These are phyloP conservation scores for Turritis glabra DNA, from an alignment of 345 rosid genomes.

Conservation along the genomic window DNA sequence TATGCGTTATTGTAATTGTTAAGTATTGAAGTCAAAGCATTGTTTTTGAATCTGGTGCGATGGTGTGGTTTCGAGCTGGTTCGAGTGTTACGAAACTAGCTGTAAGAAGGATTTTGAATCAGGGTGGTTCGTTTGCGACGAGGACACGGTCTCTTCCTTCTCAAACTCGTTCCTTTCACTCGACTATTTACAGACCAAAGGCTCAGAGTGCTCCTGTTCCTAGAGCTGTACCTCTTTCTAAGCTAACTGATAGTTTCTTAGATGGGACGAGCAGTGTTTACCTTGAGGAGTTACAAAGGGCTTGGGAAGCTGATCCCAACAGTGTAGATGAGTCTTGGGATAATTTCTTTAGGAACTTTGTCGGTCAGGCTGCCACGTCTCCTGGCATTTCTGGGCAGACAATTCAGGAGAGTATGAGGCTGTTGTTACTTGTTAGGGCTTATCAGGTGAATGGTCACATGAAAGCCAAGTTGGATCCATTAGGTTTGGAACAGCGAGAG, in stretches of 20 bases:
- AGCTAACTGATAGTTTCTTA: conserved; percentile 75
- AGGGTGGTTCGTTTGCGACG: conserved; percentile 51
- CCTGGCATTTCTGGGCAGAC: conserved; percentile 88
- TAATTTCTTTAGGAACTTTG: conserved; percentile 80
- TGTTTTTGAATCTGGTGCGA: conserved; percentile 35
- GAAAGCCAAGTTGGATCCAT: conserved; percentile 78
- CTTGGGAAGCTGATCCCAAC: conserved; percentile 76
- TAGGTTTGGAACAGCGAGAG: conserved; percentile 67
- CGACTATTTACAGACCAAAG: conserved; percentile 53
- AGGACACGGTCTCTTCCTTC: conserved; percentile 52
- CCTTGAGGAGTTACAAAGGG: conserved; percentile 76
- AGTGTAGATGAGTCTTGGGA: conserved; percentile 92
- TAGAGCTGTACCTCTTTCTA: conserved; percentile 73
- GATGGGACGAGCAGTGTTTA: conserved; percentile 84
- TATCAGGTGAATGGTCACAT: conserved; percentile 89
- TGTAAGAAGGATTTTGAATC: conserved; percentile 60
- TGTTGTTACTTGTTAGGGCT: conserved; percentile 73
- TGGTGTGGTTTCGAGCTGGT: conserved; percentile 82
- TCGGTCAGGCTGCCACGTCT: conserved; percentile 73
- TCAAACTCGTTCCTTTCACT: conserved; percentile 50
- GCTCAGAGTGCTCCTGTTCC: conserved; percentile 74
- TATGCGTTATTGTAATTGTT: conserved; percentile 16
- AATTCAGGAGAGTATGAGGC: conserved; percentile 85
- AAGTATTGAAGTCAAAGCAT: conserved; percentile 5
- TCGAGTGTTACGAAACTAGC: conserved; percentile 61